Evolutionary conservation across 1,284 basidiomycete genomes (phyloP).

Genomic region (Pholiota adiposa): DNA sequence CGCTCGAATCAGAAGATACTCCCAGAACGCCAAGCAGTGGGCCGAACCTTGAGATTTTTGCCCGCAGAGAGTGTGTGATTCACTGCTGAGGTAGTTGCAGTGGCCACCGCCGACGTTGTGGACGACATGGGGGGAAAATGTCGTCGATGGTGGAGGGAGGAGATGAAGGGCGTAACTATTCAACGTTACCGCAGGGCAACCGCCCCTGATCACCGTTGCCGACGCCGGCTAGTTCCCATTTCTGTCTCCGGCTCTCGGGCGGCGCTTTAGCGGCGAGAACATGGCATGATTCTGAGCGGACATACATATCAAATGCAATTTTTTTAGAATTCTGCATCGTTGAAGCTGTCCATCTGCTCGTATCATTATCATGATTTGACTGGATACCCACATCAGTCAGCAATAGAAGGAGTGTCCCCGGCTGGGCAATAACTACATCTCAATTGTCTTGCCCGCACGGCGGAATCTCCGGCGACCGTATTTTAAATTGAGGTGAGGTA

Average conservation of each 20-base stretch:
- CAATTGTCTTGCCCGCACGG: neutral
- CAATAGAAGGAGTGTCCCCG: neutral
- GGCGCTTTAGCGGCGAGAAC: neutral
- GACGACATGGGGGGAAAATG: conserved; percentile 32
- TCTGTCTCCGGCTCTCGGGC: neutral
- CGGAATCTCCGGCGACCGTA: neutral
- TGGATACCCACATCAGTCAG: neutral
- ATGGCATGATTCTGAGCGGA: neutral
- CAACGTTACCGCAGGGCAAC: conserved; percentile 7
- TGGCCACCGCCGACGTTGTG: conserved; percentile 31
- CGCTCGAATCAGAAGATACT: conserved; percentile 3
- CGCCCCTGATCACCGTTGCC: neutral
- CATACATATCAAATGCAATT: neutral
- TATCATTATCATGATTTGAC: neutral
- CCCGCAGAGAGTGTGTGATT: conserved; percentile 36
- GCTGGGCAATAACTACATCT: neutral
- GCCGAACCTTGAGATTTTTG: conserved; percentile 47
- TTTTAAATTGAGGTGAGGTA: too few species aligned
- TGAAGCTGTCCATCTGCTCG: neutral
- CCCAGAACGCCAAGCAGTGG: neutral
- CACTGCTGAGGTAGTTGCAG: conserved; percentile 36
- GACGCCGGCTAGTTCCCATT: neutral
- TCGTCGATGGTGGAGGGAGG: neutral
- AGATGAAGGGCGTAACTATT: neutral
- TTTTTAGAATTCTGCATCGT: neutral